Evolutionary conservation across 1,284 basidiomycete species (phyloP).

Genomic region (Xerocomus amazonicus): DNA sequence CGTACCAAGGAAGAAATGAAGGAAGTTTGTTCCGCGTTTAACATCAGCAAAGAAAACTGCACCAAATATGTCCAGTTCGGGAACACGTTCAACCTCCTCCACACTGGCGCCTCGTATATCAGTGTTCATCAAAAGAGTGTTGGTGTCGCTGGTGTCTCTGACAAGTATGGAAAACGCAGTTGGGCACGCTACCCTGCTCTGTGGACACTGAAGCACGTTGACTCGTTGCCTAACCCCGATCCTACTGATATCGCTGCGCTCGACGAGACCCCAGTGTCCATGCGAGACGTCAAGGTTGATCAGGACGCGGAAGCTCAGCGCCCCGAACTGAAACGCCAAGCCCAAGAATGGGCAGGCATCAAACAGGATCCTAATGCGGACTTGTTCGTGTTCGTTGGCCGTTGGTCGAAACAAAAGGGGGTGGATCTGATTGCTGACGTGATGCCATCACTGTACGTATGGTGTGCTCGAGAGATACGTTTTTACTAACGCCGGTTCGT

Average conservation of each 20-base stretch:
- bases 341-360: constrained; percentile 91
- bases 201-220: constrained; percentile 92
- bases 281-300: constrained; percentile 77
- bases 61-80: constrained; percentile 96
- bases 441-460: constrained; percentile 76
- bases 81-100: constrained; percentile 92
- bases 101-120: constrained; percentile 89
- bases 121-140: constrained; percentile 88
- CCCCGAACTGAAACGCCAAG: constrained; percentile 84
- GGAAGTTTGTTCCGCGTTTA: constrained; percentile 94
- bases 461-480: too few relatives aligned
- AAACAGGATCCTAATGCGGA: constrained; percentile 86
- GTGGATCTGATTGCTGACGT: constrained; percentile 93
- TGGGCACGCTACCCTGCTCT: constrained; percentile 94
- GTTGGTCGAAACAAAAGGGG: constrained; percentile 96
- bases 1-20: constrained; percentile 97
- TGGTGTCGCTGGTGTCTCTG: constrained; percentile 92
- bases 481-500: constrained; percentile 9
- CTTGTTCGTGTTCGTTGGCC: constrained; percentile 91
- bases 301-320: constrained; percentile 80
- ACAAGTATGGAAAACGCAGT: constrained; percentile 92
- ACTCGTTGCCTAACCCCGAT: constrained; percentile 90
- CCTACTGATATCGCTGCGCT: constrained; percentile 90
- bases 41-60: constrained; percentile 91
- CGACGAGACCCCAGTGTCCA: constrained; percentile 70